Conservation (phyloP, 2,329 filamentous ascomycete species). For the Penicillium sp. region DNA sequence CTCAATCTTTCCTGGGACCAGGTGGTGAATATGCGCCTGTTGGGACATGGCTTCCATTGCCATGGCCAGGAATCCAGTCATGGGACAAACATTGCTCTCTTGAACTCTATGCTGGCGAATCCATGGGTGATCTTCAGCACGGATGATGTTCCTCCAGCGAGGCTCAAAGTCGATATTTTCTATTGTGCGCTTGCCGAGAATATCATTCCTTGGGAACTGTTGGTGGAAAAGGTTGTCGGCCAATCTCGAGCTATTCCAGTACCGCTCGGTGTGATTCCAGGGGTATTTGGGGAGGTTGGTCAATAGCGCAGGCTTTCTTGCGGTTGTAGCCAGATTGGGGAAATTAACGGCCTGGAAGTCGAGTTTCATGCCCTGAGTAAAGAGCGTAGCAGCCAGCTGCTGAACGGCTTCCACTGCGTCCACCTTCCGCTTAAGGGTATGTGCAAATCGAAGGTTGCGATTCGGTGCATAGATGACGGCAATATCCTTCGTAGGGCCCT, state of each 20-base stretch:
- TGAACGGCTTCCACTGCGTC: constrained; percentile 16
- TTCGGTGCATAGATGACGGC: constrained; percentile 6
- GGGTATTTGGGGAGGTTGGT: constrained; percentile 21
- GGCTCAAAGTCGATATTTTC: constrained; percentile 22
- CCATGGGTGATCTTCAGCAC: constrained; percentile 22
- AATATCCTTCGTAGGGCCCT: constrained; percentile 17
- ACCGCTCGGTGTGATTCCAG: constrained; percentile 21
- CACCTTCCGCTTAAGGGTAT: constrained; percentile 18
- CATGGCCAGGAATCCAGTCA: constrained; percentile 24
- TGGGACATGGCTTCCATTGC: constrained; percentile 23
- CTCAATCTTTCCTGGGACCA: constrained; percentile 17
- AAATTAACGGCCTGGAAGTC: constrained; percentile 22
- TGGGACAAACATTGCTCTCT: constrained; percentile 20
- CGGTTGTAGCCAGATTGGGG: constrained; percentile 5
- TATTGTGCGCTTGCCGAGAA: constrained; percentile 16
- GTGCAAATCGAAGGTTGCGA: constrained; percentile 12
- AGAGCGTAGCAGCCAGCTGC: constrained; percentile 15
- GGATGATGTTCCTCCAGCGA: constrained; percentile 22
- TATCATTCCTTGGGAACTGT: constrained; percentile 16
- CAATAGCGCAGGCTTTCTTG: constrained; percentile 12
- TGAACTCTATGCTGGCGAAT: constrained; percentile 21
- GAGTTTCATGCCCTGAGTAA: constrained; percentile 15
- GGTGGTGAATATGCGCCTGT: constrained; percentile 18
- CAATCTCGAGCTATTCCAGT: constrained; percentile 19
- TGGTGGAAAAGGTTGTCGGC: constrained; percentile 14